Conservation (phyloP, 495 filamentous ascomycete genomes). For the Daldinia bambusicola region DNA sequence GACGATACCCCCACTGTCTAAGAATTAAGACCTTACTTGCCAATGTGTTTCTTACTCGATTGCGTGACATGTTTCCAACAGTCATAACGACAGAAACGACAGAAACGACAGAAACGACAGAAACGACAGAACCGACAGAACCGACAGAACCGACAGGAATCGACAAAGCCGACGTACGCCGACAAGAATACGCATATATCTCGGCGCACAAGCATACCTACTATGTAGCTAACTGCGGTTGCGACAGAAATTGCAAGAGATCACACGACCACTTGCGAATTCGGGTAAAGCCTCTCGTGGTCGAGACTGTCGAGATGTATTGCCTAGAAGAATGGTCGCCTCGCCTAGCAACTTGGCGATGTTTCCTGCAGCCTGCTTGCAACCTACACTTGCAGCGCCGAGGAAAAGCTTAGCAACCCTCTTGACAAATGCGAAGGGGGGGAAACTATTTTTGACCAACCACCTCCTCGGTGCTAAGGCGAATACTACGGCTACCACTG, state of each 20-base stretch:
- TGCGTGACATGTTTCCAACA: background rate
- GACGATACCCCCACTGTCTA: background rate
- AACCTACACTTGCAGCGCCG: slow-evolving; percentile 40
- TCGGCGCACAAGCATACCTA: slow-evolving; percentile 16
- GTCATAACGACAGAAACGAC: background rate
- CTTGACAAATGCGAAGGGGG: slow-evolving; percentile 8
- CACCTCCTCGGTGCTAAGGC: slow-evolving; percentile 3
- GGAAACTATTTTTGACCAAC: slow-evolving; percentile 29
- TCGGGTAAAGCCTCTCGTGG: slow-evolving; percentile 38
- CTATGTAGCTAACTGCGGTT: slow-evolving; percentile 30
- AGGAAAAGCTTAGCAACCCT: slow-evolving; percentile 41
- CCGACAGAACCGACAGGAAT: no score
- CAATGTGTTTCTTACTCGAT: background rate
- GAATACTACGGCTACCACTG: no score
- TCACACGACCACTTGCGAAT: slow-evolving; percentile 50
- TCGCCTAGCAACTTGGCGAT: slow-evolving; percentile 15
- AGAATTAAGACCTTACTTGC: background rate
- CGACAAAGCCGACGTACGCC: no score
- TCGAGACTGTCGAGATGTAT: slow-evolving; percentile 30
- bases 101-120: no score
- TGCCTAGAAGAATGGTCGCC: slow-evolving; percentile 22
- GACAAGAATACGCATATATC: background rate
- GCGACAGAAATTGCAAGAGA: slow-evolving; percentile 36
- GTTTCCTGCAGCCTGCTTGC: slow-evolving; percentile 39
- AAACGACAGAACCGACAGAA: no score